Evolutionary conservation across 2,329 filamentous ascomycete genomes (phyloP), one percentile per base, ranked within the genome.

Genomic region (Apiospora rasikravindrae): DNA sequence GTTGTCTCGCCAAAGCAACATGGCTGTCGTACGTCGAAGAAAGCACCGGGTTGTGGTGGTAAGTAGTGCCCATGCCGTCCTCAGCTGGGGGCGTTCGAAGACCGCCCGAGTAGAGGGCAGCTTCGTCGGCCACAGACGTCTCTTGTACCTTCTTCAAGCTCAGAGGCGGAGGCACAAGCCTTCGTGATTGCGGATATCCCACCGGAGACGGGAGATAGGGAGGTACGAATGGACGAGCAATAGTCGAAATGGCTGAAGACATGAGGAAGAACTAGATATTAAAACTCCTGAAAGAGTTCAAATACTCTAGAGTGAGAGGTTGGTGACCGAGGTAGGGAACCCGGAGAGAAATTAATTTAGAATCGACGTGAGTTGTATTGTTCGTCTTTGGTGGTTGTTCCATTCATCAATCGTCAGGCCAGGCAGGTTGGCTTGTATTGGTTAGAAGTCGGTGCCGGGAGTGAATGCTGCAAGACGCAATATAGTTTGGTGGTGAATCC

Each of bases 1-100:
- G 79, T 70, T 86, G 86, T 57, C 81, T 80, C 73, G 83, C 81
- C 51, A 86, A 77, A 51, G 79, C 72, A 67, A 82, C 81, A 82
- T 87, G 84, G 74, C 78, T 81, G 53, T 86, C 84, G 79, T 87
- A 88, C 70, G 83, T 79, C 74, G 77, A 82, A 73, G 84, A 82
- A 76, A 86, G 82, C 71, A 84, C 80, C 16, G 84, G 76, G 67
- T 82, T 81, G 69, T 69, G 70, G 64, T 87, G 86, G 75, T 88
- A 89, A n/a, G 85, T 82, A 73, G 86, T 82, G 75, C 84, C 87
- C 88, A 89, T 85, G 64, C 72, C 86, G 73, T 84, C 82, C 82
- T 88, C 87, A 75, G 82, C 79, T 53, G 86, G 87, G 69, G 87
- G 87, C 73, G 86, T 88, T 77, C 81, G 83, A 76, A 88, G 83